Evolutionary conservation across 2,329 filamentous ascomycete species (phyloP), one percentile per base, ranked within the genome.

Genomic region (Diaporthe sp.): DNA sequence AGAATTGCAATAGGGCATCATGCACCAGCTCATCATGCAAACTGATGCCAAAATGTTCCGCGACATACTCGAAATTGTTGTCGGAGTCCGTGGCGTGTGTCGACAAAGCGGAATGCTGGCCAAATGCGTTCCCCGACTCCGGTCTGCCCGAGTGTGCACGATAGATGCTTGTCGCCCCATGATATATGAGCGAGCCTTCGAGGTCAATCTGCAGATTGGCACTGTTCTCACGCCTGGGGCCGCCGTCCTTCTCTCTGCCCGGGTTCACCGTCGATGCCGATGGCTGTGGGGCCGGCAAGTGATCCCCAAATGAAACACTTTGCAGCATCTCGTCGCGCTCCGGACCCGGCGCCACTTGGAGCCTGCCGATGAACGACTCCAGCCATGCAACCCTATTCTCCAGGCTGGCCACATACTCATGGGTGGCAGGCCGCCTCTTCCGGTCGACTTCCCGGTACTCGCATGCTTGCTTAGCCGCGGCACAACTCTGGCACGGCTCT

Each of bases 151-250:
- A 49, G 19, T 79, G 70, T 19, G 72, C 75, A 8, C 77, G 78
- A 51, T 80, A 82, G 12, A 82, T 82, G 44, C 81, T 82, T 4
- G 77, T 78, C 15, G 77, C 73, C 3, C 77, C 76, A 15, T 80
- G 76, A n/a, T 78, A 79, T 1, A 76, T 55, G 1, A 78, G 76
- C 6, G 78, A 76, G 0, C 78, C 79, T 49, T 77, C 74, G 17
- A 76, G 67, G 19, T 73, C 74, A 4, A 76, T 13, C 39, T 58
- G 62, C 42, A 58, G 34, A 25, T 53, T 68, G 17, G 62, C 46
- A 53, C 28, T n/a, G 62, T 25, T 62, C n/a, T 46, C 25, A 0
- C 12, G 42, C 17, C 3, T 65, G 7, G 15, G 42, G 60, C 39
- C 3, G 25, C 15, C 25, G 8, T 2, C 6, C 4, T 39, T 17